Conservation (phyloP, 768 basidiomycete species). For the Podaxis sp. region DNA sequence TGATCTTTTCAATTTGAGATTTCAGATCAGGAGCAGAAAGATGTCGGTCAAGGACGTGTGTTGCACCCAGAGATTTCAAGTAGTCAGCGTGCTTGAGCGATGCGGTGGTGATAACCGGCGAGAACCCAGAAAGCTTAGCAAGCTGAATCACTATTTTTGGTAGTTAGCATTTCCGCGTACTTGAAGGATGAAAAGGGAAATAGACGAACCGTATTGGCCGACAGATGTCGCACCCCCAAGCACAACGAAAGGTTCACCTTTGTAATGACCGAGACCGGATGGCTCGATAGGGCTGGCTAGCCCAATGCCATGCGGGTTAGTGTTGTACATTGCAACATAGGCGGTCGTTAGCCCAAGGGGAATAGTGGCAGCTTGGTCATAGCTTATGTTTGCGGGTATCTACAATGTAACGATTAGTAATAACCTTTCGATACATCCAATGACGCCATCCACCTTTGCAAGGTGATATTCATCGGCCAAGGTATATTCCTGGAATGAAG, state of each 20-base stretch:
- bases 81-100: constrained; percentile 27
- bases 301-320: constrained; percentile 36
- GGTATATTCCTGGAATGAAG: constrained; percentile 46
- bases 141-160: constrained; percentile 25
- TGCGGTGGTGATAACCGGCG: constrained; percentile 40
- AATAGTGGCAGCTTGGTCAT: constrained; percentile 49
- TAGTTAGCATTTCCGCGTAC: constrained; percentile 17
- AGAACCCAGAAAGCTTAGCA: constrained; percentile 40
- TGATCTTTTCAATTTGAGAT: constrained; percentile 26
- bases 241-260: constrained; percentile 40
- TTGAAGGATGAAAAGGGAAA: constrained; percentile 29
- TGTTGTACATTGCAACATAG: constrained; percentile 47
- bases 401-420: constrained; percentile 18
- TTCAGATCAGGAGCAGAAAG: constrained; percentile 20
- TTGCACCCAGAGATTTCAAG: constrained; percentile 42
- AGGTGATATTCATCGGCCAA: constrained; percentile 38
- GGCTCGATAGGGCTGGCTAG: constrained; percentile 39
- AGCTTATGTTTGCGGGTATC: constrained; percentile 47
- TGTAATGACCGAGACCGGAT: constrained; percentile 39
- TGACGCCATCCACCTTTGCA: constrained; percentile 33
- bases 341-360: constrained; percentile 51
- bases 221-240: constrained; percentile 31
- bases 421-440: constrained; percentile 5
- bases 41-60: constrained; percentile 34
- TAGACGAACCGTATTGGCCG: constrained; percentile 25